phyloP scores from a whole-genome alignment of 2,329 filamentous ascomycete genomes.

The Ophiocordyceps camponoti-floridani region DNA sequence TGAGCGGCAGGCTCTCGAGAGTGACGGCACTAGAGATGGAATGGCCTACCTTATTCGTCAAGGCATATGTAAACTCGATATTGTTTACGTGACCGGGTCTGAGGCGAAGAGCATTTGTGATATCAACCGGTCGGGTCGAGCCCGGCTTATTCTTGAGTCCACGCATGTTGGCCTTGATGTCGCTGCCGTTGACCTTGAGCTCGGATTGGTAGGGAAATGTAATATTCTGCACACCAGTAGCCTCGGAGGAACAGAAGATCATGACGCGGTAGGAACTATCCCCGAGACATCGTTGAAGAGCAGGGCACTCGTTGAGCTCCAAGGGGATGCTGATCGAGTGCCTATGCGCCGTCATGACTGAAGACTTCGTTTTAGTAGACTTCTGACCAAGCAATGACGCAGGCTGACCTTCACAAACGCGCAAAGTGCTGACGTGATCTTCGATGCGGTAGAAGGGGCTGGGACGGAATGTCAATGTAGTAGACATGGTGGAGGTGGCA shows the following conservation, averaged over 20 bases:
- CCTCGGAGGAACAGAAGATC: conserved; percentile 64
- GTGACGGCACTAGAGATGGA: neutral
- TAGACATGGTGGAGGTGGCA: conserved; percentile 2
- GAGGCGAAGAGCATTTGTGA: conserved; percentile 59
- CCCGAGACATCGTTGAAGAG: conserved; percentile 34
- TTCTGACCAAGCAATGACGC: neutral
- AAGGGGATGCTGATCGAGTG: conserved; percentile 28
- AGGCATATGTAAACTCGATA: conserved; percentile 75
- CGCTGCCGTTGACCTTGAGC: conserved; percentile 72
- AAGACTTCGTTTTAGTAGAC: neutral
- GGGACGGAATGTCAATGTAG: conserved; percentile 31
- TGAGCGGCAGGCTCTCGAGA: conserved; percentile 4
- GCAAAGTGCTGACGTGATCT: conserved; percentile 43
- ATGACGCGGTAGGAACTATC: conserved; percentile 55
- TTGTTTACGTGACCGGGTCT: conserved; percentile 57
- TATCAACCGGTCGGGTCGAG: conserved; percentile 82
- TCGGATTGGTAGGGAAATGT: conserved; percentile 87
- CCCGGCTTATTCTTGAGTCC: conserved; percentile 93
- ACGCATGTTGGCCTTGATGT: conserved; percentile 83
- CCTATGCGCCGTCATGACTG: conserved; percentile 37
- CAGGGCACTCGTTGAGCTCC: conserved; percentile 29
- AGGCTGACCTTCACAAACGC: conserved; percentile 54
- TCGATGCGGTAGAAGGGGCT: conserved; percentile 75
- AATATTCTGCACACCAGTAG: conserved; percentile 51
- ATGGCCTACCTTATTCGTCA: conserved; percentile 65